Base-by-base conservation (phyloP, 495 filamentous ascomycete species). In the Diplogelasinospora grovesii region DNA sequence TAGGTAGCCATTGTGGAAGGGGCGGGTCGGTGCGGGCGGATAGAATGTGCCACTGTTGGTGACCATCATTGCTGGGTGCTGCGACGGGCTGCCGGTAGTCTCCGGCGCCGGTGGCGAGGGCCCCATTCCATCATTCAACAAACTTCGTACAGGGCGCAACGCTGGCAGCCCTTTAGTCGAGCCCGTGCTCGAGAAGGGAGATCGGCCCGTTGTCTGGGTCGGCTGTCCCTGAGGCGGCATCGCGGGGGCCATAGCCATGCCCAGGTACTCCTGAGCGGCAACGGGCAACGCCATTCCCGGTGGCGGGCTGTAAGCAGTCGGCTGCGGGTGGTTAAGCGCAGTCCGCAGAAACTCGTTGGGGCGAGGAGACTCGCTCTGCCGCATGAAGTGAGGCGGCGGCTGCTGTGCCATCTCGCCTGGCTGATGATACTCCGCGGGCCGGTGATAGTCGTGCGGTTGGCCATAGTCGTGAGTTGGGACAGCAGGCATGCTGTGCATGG, bases 311-410 rank as follows among this genome's bases (percentile, higher is more conserved):
- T 46, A 50, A 1, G 29, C 39, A 0, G 49, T 22, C 8, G 60
- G 40, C 10, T 46, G 21, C 1, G 60, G 63, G n/a, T n/a, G n/a
- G 32, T 71, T 71, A 10, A 71, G 48, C 1, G 67, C 63, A 0
- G 67, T 69, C 37, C 60, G 57, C 1, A 71, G 36, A 41, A 69
- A 71, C 11, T 57, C 46, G 34, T 59, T 63, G n/a, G 52, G 38
- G 8, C 51, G 43, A 9, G 22, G 15, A 5, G 41, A 38, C 37
- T 57, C 47, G 22, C 33, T 22, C 15, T n/a, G n/a, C n/a, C n/a
- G n/a, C n/a, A n/a, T n/a, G n/a, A n/a, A 38, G 30, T 30, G 38
- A 19, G 13, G 42, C 18, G 13, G 20, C 36, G 5, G 11, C 39
- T 26, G 42, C n/a, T 26, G 0, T 18, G 35, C 5, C 33, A 34